phyloP scores from a whole-genome alignment of 176 grass and related monocot genomes.

The Ampelocalamus luodianensis region DNA sequence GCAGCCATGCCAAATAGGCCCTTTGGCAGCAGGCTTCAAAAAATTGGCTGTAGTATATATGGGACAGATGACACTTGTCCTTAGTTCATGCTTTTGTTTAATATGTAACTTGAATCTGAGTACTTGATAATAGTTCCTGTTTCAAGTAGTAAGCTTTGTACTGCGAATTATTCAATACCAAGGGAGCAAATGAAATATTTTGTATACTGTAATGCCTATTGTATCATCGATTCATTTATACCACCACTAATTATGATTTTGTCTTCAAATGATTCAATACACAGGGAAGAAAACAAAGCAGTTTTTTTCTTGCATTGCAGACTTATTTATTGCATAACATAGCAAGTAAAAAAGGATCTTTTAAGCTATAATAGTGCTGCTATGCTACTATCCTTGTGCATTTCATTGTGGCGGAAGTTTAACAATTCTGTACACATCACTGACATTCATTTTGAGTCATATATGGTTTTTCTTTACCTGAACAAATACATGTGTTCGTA shows the following conservation, averaged over 20 bases:
- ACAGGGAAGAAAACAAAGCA: background rate
- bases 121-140: background rate
- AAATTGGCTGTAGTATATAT: background rate
- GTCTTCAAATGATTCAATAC: conserved; percentile 23
- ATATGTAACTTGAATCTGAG: conserved; percentile 26
- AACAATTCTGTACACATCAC: background rate
- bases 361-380: background rate
- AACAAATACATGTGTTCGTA: conserved; percentile 14
- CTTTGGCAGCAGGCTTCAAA: too few species aligned
- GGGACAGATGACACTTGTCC: conserved; percentile 11
- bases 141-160: conserved; percentile 10
- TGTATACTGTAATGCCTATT: conserved; percentile 11
- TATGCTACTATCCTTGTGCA: conserved; percentile 1
- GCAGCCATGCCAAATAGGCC: too few species aligned
- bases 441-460: conserved; percentile 20
- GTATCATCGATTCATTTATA: conserved; percentile 26
- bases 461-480: conserved; percentile 21
- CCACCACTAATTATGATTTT: conserved; percentile 16
- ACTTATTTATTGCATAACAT: conserved; percentile 8
- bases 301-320: background rate
- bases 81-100: background rate
- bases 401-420: background rate
- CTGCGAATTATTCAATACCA: conserved; percentile 16
- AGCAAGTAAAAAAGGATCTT: background rate
- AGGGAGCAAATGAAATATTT: conserved; percentile 9